Conservation (phyloP, 73 alveolate species). For the Uronychia setigera region DNA sequence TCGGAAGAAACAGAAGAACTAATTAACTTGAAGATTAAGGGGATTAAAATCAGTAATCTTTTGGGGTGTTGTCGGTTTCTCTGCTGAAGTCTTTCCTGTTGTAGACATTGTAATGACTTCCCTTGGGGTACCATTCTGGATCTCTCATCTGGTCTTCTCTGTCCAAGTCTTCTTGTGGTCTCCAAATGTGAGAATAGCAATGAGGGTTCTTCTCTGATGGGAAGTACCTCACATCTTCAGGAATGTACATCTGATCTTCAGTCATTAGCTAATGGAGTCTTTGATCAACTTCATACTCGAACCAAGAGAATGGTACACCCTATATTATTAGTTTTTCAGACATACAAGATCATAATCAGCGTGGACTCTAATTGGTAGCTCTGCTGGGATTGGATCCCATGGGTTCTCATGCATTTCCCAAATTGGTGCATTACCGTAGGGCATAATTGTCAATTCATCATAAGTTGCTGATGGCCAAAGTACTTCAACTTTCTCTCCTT, state of each 20-base stretch:
- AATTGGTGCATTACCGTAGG: constrained; percentile 79
- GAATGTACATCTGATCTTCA: constrained; percentile 85
- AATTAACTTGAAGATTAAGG: neutral
- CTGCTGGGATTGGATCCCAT: constrained; percentile 95
- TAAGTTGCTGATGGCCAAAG: constrained; percentile 86
- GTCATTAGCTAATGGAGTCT: constrained; percentile 57
- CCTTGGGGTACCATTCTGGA: constrained; percentile 75
- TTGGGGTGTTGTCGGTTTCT: neutral
- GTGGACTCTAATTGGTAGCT: constrained; percentile 80
- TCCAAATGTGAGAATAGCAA: constrained; percentile 83
- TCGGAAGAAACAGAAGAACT: neutral
- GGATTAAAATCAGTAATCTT: neutral
- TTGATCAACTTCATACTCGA: constrained; percentile 82
- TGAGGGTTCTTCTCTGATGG: constrained; percentile 85
- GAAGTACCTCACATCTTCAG: constrained; percentile 88
- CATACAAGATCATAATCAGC: constrained; percentile 78
- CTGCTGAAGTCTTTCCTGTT: constrained; percentile 49
- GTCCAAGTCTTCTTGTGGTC: constrained; percentile 77
- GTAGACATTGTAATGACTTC: constrained; percentile 56
- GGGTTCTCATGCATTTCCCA: constrained; percentile 87
- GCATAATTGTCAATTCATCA: constrained; percentile 83
- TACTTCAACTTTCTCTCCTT: constrained; percentile 93
- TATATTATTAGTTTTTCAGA: neutral
- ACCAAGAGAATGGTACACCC: constrained; percentile 93
- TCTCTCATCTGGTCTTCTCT: constrained; percentile 81